Evolutionary conservation across 1,284 basidiomycete genomes (phyloP).

Genomic region (Ceratobasidium sp.): DNA sequence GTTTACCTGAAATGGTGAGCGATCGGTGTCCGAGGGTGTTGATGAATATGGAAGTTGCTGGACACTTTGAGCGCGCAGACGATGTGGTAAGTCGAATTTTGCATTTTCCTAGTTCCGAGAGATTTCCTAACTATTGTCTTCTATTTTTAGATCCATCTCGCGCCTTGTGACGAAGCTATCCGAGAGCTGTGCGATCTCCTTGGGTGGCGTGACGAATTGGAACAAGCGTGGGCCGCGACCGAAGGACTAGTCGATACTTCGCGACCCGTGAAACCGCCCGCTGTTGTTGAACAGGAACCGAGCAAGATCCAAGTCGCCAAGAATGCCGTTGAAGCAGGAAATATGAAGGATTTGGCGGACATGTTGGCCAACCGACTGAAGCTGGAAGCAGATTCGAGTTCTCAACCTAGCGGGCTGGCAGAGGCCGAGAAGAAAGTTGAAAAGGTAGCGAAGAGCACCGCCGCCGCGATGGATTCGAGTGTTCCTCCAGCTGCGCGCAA

Average conservation of each 20-base stretch:
- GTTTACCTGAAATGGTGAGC: slow-evolving; percentile 58
- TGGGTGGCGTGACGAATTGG: slow-evolving; percentile 42
- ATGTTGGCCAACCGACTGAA: background rate
- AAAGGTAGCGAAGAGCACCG: slow-evolving; percentile 1
- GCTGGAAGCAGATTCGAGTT: background rate
- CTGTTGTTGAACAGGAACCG: background rate
- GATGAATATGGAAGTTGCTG: slow-evolving; percentile 42
- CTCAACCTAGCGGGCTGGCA: too few relatives aligned
- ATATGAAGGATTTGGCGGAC: slow-evolving; percentile 11
- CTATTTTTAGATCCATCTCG: slow-evolving; percentile 30
- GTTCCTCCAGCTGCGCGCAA: background rate
- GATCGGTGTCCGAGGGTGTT: slow-evolving; percentile 40
- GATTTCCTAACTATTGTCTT: too few relatives aligned
- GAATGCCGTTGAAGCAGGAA: background rate
- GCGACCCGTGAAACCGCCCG: background rate
- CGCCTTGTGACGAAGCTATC: slow-evolving; percentile 41
- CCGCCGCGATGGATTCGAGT: background rate
- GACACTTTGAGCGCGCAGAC: slow-evolving; percentile 39
- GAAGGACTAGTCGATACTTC: slow-evolving; percentile 18
- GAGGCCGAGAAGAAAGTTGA: background rate
- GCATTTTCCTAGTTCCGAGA: background rate
- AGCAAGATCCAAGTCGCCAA: slow-evolving; percentile 10
- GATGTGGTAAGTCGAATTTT: slow-evolving; percentile 36
- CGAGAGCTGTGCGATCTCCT: slow-evolving; percentile 40
- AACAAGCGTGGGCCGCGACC: slow-evolving; percentile 40